Conservation (phyloP, 2,329 filamentous ascomycete genomes). For the Curvularia eragrostidis region DNA sequence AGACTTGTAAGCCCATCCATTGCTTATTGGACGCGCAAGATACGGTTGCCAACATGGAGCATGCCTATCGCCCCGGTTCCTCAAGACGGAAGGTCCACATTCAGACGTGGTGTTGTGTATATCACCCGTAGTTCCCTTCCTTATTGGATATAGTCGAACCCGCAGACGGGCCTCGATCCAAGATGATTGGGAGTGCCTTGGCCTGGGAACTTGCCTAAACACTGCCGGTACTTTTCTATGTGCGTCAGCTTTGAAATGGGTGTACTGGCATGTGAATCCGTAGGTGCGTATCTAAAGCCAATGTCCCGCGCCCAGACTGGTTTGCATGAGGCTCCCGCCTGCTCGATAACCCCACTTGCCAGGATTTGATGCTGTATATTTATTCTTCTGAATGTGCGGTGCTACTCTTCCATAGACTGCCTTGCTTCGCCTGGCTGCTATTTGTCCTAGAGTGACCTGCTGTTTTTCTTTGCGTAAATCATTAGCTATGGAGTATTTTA, state of each 20-base stretch:
- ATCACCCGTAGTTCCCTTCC: conserved; percentile 22
- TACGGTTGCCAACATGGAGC: neutral
- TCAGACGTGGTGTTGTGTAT: conserved; percentile 13
- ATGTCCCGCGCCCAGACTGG: conserved; percentile 6
- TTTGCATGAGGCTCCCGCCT: conserved; percentile 8
- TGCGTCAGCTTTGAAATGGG: conserved; percentile 15
- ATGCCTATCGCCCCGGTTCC: conserved; percentile 14
- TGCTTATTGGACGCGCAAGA: neutral
- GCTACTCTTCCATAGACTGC: neutral
- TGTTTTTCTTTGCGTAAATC: neutral
- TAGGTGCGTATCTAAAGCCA: conserved; percentile 23
- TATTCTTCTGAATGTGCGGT: conserved; percentile 2
- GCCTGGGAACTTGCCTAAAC: conserved; percentile 9
- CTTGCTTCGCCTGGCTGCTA: neutral
- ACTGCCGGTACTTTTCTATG: conserved; percentile 25
- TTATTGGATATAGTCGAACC: conserved; percentile 12
- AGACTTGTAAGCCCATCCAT: neutral
- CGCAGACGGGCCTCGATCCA: conserved; percentile 4
- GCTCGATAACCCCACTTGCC: conserved; percentile 4
- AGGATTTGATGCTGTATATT: conserved; percentile 12
- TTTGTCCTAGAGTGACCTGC: neutral
- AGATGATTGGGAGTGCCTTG: conserved; percentile 12
- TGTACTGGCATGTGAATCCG: conserved; percentile 24
- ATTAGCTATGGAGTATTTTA: conserved; percentile 34
- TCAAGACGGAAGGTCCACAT: conserved; percentile 28